Base-by-base conservation (phyloP, 768 basidiomycete species). In the Amanita rimosa region DNA sequence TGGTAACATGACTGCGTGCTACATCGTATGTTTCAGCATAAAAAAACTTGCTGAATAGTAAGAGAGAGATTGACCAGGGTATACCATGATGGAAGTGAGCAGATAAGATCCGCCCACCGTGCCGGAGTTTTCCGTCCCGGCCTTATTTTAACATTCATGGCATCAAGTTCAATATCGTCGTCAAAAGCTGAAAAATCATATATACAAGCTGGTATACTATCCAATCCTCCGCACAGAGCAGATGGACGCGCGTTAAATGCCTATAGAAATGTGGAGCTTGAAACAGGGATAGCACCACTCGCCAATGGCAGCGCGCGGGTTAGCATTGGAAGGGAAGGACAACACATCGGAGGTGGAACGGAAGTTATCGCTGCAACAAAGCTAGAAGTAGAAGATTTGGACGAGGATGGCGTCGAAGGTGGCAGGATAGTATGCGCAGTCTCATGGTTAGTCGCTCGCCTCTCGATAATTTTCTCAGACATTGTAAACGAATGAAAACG, bases 281-380 rank as follows among this genome's bases (percentile, higher is more conserved):
- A 88, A 64, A 87, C 86, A 0, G 85, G 84, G 17, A 74, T 85
- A 1, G 79, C 81, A 13, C 85, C 88, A 4, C 73, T 89, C 4
- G 84, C 90, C 16, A 91, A 93, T 52, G 91, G 91, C 5, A 91
- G 88, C 53, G 87, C 87, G 4, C 74, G 76, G 19, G 67, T 91
- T 6, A 77, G 69, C 54, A 75, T 92, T n/a, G 90, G 88, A 1
- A 68, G 70, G 53, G 68, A 67, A 51, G 65, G 72, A 21, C 67
- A 68, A 39, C 71, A 75, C 38, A 74, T 73, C 8, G 76, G 75
- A 1, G 79, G 77, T 2, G 81, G 83, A 0, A 92, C 91, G 0
- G 87, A 91, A 55, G 70, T 91, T 3, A 64, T 91, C 21, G 88
- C 84, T 1, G 88, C 86, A 0, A 71, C 78, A 1, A 87, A 88